A percentile compares a stretch with the other conserved stretches of the same genome.
Conservation (phyloP, 768 basidiomycete genomes). For the Fistulinella prunicolor region DNA sequence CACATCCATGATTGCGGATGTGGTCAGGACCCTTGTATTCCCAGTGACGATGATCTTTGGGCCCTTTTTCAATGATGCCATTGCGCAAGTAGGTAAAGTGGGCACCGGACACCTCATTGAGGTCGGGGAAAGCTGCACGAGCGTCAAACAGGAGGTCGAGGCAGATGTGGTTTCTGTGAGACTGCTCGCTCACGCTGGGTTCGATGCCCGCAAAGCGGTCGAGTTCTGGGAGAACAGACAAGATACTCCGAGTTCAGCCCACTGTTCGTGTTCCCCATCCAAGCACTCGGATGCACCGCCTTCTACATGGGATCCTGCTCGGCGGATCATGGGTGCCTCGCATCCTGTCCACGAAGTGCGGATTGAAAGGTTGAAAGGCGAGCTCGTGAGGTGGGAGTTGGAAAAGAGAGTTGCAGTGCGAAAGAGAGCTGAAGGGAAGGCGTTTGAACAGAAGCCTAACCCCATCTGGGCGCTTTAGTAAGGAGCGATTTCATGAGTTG, state of each 20-base stretch:
- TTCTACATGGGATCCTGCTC: slow-evolving; percentile 17
- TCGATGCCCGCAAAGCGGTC: slow-evolving; percentile 79
- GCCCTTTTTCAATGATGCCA: slow-evolving; percentile 92
- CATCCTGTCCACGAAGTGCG: slow-evolving; percentile 48
- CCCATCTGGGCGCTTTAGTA: slow-evolving; percentile 13
- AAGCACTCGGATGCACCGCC: slow-evolving; percentile 7
- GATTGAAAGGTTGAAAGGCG: slow-evolving; percentile 37
- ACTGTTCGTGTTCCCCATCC: slow-evolving; percentile 26
- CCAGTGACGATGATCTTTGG: slow-evolving; percentile 90
- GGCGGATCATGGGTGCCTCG: slow-evolving; percentile 36
- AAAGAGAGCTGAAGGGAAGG: slow-evolving; percentile 21
- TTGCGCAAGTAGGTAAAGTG: slow-evolving; percentile 75
- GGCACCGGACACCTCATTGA: slow-evolving; percentile 74
- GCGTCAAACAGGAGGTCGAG: slow-evolving; percentile 83
- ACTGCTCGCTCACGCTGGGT: slow-evolving; percentile 89
- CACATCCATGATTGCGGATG: slow-evolving; percentile 71
- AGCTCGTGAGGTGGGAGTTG: slow-evolving; percentile 46
- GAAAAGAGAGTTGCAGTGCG: slow-evolving; percentile 30
- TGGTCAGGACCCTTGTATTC: slow-evolving; percentile 76
- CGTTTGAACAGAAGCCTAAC: slow-evolving; percentile 12
- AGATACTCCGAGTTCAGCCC: slow-evolving; percentile 19
- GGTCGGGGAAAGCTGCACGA: slow-evolving; percentile 73
- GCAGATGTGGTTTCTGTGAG: slow-evolving; percentile 88
- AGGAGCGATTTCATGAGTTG: neutral
- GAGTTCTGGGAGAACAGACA: slow-evolving; percentile 75